Evolutionary conservation across 305 asterid genomes (phyloP).

Genomic region (Solanum hybrid): DNA sequence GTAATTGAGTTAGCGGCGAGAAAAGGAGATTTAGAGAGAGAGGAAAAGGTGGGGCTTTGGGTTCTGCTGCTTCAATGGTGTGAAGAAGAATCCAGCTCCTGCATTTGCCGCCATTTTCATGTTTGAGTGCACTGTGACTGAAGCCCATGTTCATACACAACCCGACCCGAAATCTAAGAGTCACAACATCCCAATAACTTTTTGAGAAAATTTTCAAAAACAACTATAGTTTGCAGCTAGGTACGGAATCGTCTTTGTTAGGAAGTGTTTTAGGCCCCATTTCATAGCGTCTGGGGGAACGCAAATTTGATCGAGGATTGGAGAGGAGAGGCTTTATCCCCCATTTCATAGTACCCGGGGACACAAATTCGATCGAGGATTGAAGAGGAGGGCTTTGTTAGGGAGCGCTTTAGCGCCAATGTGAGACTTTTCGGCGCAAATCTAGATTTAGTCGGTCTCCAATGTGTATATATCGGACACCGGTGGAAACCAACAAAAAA

Average conservation of each 20-base stretch:
- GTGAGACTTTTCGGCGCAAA: fast-evolving
- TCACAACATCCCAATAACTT: neutral
- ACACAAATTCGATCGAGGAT: neutral
- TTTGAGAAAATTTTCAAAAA: neutral
- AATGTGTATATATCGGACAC: neutral
- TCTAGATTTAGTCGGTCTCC: fast-evolving
- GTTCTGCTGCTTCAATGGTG: neutral
- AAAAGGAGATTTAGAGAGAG: neutral
- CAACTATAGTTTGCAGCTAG: neutral
- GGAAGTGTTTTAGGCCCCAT: no score
- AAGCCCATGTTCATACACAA: neutral
- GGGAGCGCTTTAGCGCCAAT: neutral
- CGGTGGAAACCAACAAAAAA: neutral
- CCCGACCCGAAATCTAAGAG: neutral
- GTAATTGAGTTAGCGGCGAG: neutral
- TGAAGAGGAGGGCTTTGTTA: neutral
- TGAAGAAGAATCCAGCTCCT: neutral
- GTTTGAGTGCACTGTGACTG: neutral
- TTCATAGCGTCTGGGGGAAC: neutral
- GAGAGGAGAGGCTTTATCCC: no score
- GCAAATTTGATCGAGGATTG: neutral
- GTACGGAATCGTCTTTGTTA: no score
- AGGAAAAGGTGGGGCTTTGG: neutral
- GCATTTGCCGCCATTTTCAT: slow-evolving; percentile 12
- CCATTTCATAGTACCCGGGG: no score